Evolutionary conservation across 257 asterid genomes (phyloP).

Genomic region (Rehmannia glutinosa): DNA sequence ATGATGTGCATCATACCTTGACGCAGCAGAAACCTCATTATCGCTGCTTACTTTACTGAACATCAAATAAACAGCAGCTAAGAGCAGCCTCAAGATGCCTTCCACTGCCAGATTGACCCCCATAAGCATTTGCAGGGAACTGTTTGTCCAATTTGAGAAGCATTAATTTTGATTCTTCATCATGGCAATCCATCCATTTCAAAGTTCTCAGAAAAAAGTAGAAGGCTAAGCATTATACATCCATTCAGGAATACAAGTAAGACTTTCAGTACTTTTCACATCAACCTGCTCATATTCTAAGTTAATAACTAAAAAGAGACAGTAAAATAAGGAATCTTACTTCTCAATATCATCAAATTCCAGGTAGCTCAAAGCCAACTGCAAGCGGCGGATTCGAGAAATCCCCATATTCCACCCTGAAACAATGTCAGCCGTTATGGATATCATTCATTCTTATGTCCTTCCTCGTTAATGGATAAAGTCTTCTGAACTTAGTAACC

Average conservation of each 20-base stretch:
- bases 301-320: not conserved
- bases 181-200: constrained; percentile 9
- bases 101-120: constrained; percentile 75
- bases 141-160: constrained; percentile 46
- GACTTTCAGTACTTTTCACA: constrained; percentile 5
- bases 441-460: constrained; percentile 3
- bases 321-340: constrained; percentile 41
- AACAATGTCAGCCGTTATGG: constrained; percentile 23
- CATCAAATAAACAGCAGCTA: constrained; percentile 82
- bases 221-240: constrained; percentile 5
- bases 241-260: constrained; percentile 1
- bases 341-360: constrained; percentile 77
- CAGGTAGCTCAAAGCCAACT: constrained; percentile 82
- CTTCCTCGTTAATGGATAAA: constrained; percentile 19
- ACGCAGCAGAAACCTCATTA: constrained; percentile 74
- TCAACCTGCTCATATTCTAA: not conserved
- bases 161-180: constrained; percentile 25
- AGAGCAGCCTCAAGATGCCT: constrained; percentile 81
- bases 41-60: constrained; percentile 58
- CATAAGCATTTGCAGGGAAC: constrained; percentile 86
- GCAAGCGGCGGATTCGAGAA: constrained; percentile 76
- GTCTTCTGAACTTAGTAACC: constrained; percentile 8
- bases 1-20: constrained; percentile 56
- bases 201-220: constrained; percentile 16
- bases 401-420: constrained; percentile 84